These are phyloP conservation scores for Pleurotus ostreatus DNA, from an alignment of 768 basidiomycete genomes.

Conservation along the genomic window DNA sequence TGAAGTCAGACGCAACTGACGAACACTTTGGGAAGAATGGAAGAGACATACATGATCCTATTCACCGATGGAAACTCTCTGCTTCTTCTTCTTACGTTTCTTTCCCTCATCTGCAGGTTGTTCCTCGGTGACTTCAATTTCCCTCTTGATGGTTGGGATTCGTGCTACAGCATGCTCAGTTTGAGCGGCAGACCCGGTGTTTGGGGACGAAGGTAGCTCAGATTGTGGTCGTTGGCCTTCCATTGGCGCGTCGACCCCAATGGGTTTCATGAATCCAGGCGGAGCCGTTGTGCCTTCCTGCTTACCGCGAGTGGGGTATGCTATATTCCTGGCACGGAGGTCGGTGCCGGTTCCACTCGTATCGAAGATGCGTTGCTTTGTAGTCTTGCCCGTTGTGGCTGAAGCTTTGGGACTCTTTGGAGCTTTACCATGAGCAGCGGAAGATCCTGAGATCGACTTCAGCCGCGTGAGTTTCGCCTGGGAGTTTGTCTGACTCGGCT, in stretches of 20 bases:
- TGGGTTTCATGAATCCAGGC: constrained; percentile 46
- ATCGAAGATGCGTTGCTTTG: constrained; percentile 43
- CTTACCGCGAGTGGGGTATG: constrained; percentile 9
- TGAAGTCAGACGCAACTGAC: too few relatives aligned
- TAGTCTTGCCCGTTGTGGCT: constrained; percentile 33
- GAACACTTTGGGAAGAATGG: too few relatives aligned
- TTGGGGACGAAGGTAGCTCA: constrained; percentile 11
- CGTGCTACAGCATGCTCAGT: not conserved
- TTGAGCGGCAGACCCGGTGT: constrained; percentile 20
- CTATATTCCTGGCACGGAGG: constrained; percentile 28
- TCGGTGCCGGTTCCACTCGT: constrained; percentile 46
- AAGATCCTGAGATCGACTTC: constrained; percentile 6
- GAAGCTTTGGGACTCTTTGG: constrained; percentile 22
- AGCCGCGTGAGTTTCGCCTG: constrained; percentile 4
- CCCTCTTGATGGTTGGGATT: constrained; percentile 25
- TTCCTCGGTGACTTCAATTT: constrained; percentile 19
- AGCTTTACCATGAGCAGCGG: constrained; percentile 6
- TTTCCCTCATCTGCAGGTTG: constrained; percentile 18
- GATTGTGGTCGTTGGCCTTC: constrained; percentile 8
- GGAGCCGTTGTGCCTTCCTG: constrained; percentile 10
- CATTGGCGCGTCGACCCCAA: constrained; percentile 50
- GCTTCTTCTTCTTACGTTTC: constrained; percentile 34
- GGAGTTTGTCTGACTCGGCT: not conserved
- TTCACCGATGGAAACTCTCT: constrained; percentile 12
- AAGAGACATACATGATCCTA: not conserved